These are phyloP conservation scores for Meripilus lineatus DNA, from an alignment of 1,284 basidiomycete species.

Conservation along the genomic window DNA sequence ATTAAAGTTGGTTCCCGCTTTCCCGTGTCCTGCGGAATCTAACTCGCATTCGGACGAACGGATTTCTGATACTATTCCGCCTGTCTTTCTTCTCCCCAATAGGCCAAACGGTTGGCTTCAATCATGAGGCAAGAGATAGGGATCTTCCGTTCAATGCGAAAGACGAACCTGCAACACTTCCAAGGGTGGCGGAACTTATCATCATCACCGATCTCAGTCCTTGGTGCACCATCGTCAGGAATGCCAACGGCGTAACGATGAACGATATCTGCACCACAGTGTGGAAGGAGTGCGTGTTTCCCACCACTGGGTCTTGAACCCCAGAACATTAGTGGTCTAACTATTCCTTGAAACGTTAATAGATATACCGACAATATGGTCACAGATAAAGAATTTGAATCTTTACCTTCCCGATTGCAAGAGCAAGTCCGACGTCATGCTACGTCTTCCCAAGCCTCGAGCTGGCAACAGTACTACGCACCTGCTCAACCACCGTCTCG, in stretches of 20 bases:
- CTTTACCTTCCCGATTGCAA: slow-evolving; percentile 56
- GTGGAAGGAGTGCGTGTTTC: slow-evolving; percentile 61
- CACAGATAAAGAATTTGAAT: slow-evolving; percentile 59
- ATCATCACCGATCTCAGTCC: slow-evolving; percentile 69
- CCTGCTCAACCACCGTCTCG: slow-evolving; percentile 40
- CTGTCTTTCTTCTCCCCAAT: slow-evolving; percentile 2
- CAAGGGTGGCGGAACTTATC: slow-evolving; percentile 67
- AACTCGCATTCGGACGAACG: neutral
- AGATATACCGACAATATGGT: slow-evolving; percentile 67
- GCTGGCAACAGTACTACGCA: slow-evolving; percentile 44
- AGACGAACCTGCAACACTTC: slow-evolving; percentile 75
- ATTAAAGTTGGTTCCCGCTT: neutral
- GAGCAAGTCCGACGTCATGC: slow-evolving; percentile 64
- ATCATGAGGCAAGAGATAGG: slow-evolving; percentile 47
- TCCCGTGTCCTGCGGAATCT: neutral
- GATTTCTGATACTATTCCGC: slow-evolving; percentile 5
- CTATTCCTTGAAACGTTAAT: neutral
- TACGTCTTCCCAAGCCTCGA: slow-evolving; percentile 21
- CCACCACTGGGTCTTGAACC: neutral
- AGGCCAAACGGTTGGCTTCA: slow-evolving; percentile 61
- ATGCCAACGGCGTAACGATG: slow-evolving; percentile 67
- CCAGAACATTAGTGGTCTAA: neutral
- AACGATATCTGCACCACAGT: slow-evolving; percentile 61
- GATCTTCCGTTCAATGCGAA: slow-evolving; percentile 61
- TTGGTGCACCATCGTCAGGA: slow-evolving; percentile 76